phyloP scores from a whole-genome alignment of 305 asterid species.

The Fraxinus dipetala region DNA sequence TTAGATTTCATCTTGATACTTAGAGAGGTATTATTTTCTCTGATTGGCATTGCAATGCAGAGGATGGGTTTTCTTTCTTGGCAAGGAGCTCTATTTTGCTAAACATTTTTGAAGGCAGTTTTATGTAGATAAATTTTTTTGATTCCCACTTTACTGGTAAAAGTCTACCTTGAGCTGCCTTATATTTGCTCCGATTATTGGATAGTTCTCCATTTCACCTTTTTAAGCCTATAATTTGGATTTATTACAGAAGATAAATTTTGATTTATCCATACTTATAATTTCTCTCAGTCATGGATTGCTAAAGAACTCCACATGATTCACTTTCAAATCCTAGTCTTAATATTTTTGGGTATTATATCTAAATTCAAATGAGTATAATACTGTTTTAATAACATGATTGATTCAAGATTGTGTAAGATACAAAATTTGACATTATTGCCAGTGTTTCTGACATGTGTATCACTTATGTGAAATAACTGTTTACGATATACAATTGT shows the following conservation, averaged over 20 bases:
- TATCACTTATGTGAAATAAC: neutral
- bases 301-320: neutral
- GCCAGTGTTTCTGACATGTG: neutral
- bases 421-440: neutral
- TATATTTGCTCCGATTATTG: neutral
- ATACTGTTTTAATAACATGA: slow-evolving; percentile 2
- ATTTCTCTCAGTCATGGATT: neutral
- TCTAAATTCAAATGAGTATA: slow-evolving; percentile 9
- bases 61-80: slow-evolving; percentile 6
- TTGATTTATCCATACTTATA: neutral
- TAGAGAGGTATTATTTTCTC: slow-evolving; percentile 50
- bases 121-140: neutral
- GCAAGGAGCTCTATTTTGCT: neutral
- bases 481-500: neutral
- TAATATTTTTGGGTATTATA: slow-evolving; percentile 5
- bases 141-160: neutral
- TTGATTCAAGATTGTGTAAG: slow-evolving; percentile 10
- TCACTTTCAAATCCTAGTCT: slow-evolving; percentile 6
- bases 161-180: neutral
- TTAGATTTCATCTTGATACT: slow-evolving; percentile 71
- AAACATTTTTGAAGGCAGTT: neutral
- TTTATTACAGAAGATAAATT: neutral
- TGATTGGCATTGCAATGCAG: slow-evolving; percentile 13
- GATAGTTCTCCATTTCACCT: neutral
- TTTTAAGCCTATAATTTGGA: neutral